Base-by-base conservation (phyloP, 306 rosid species). In the Cucurbita argyrosperma region DNA sequence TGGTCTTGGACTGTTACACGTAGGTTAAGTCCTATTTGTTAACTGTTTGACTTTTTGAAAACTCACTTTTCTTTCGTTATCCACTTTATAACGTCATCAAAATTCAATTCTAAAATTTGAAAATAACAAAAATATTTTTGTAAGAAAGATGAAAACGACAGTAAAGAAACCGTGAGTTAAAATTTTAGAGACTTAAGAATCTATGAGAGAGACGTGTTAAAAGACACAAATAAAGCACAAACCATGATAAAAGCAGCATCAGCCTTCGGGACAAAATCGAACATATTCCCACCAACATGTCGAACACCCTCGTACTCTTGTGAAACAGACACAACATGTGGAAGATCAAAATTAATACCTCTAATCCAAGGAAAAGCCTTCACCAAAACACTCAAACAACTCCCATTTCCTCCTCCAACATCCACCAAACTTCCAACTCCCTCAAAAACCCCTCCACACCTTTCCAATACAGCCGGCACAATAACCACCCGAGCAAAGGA, bases 341-440 rank as follows among this genome's bases (percentile, higher is more conserved):
- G 88, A 76, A 85, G 87, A 74, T 92, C 96, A 43, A 86, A 90
- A 67, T 92, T 92, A 76, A 88, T 83, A 76, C 83, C 81, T 19
- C 4, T 65, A n/a, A 90, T 81, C 82, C 79, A 64, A 18, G 92
- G 88, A 12, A 67, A 83, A 8, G 83, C 88, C 79, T 78, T 49
- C 1, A 61, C 80, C 10, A 88, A n/a, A 55, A 78, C 3, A 3
- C 77, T 1, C 79, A 85, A 73, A 54, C 82, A 4, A 1, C 83
- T 84, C 6, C 96, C 98, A 7, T 82, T 82, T 10, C 96, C 98
- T 0, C 91, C 92, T 8, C 96, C 98, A 1, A 87, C 96, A 67
- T 92, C 96, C 8, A 92, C 98, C 50, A 92, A 51, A 4, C 80
- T 77, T 0, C 5, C 8, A n/a, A 90, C 0, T 8, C 92, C 96